A percentile compares a stretch with the other conserved stretches of the same genome.
These are phyloP conservation scores for Magnusiomyces paraingens DNA, from an alignment of 1,139 yeast genomes.

Conservation along the genomic window DNA sequence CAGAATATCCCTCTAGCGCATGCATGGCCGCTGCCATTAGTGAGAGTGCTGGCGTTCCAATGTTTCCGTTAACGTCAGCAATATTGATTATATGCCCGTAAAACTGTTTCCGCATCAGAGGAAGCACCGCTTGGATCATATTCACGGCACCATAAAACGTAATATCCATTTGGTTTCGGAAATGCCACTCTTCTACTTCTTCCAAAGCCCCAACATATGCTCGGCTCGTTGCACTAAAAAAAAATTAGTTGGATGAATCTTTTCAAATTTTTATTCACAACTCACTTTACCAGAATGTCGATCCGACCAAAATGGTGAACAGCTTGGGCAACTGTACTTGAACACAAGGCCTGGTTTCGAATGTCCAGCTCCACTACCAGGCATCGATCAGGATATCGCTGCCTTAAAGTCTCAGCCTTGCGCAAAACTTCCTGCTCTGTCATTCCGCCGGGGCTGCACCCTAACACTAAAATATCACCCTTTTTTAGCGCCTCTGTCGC, in stretches of 20 bases:
- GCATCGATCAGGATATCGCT: slow-evolving; percentile 21
- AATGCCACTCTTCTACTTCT: slow-evolving; percentile 29
- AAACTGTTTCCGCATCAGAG: slow-evolving; percentile 24
- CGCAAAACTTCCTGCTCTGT: slow-evolving; percentile 12
- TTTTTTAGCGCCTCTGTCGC: slow-evolving; percentile 20
- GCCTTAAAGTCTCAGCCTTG: slow-evolving; percentile 12
- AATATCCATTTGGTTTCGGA: slow-evolving; percentile 28
- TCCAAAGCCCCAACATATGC: slow-evolving; percentile 28
- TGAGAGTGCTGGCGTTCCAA: slow-evolving; percentile 31
- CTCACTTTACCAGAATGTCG: slow-evolving; percentile 27
- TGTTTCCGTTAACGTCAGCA: slow-evolving; percentile 29
- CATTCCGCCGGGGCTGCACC: slow-evolving; percentile 17
- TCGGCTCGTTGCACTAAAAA: slow-evolving; percentile 15
- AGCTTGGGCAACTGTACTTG: slow-evolving; percentile 26
- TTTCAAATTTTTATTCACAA: not conserved
- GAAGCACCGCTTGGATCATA: slow-evolving; percentile 28
- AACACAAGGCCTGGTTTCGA: slow-evolving; percentile 26
- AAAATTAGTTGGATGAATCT: slow-evolving; percentile 5
- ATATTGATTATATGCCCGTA: slow-evolving; percentile 31
- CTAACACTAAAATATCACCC: slow-evolving; percentile 23
- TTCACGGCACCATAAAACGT: slow-evolving; percentile 29
- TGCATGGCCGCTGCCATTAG: slow-evolving; percentile 28
- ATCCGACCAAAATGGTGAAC: slow-evolving; percentile 24
- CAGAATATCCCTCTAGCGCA: slow-evolving; percentile 33
- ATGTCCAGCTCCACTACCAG: slow-evolving; percentile 22